These are phyloP conservation scores for Parietichytrium sp. DNA, from an alignment of 108 stramenopile genomes.

Conservation along the genomic window DNA sequence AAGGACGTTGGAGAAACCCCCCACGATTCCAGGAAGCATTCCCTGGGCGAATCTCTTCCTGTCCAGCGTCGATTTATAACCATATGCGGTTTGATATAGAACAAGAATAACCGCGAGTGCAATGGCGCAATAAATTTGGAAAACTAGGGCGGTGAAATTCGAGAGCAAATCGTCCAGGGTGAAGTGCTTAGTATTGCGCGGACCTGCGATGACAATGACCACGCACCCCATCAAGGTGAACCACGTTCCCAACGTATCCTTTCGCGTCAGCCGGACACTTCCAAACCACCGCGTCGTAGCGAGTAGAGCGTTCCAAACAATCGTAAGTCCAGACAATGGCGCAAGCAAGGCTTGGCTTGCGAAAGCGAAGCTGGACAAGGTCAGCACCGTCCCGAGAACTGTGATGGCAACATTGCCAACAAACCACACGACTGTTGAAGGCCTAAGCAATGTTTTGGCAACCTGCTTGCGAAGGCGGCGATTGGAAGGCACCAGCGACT, in stretches of 20 bases:
- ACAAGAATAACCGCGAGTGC: not conserved
- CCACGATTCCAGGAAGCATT: constrained; percentile 37
- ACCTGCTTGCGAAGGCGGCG: not conserved
- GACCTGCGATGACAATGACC: constrained; percentile 3
- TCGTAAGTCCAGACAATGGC: not conserved
- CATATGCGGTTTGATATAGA: no score
- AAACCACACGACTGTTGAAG: constrained; percentile 1
- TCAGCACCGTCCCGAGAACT: not conserved
- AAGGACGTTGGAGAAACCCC: constrained; percentile 28
- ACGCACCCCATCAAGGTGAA: constrained; percentile 13
- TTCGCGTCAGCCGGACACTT: not conserved
- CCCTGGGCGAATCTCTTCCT: not conserved
- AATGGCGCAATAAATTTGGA: not conserved
- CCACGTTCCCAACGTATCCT: not conserved
- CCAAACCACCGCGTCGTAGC: constrained; percentile 25
- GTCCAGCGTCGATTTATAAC: not conserved
- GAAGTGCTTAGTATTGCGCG: constrained; percentile 9
- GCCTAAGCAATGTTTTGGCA: not conserved
- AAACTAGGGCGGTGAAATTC: not conserved
- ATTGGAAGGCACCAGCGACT: not conserved
- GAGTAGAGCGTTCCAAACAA: constrained; percentile 30
- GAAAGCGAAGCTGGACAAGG: not conserved
- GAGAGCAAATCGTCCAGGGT: not conserved
- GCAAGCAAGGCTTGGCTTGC: constrained; percentile 2
- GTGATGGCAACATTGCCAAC: constrained; percentile 35